Base-by-base conservation (phyloP, 2,329 filamentous ascomycete genomes). In the Xylariaceae sp. region DNA sequence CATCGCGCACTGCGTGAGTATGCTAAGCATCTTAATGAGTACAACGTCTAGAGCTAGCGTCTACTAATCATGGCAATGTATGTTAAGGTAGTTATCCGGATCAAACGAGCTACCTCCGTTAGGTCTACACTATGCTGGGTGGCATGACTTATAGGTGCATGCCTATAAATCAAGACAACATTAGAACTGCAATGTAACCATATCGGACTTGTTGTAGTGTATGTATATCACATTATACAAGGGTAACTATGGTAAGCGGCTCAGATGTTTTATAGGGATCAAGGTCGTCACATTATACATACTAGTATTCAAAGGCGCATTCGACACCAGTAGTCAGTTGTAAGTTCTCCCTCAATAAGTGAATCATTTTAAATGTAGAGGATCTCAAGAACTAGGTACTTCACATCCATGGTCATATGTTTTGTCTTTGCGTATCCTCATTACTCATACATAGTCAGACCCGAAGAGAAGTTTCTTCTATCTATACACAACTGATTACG, bases 1-100 rank as follows among this genome's bases (percentile, higher is more conserved):
- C 75, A 99, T 99, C 89, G 91, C 67, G 94, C 94, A 56, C 85
- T 99, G 63, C 87, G 93, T 64, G 94, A 97, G 78, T 92, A 93
- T 66, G 84, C 92, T 57, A 86, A 86, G 60, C 82, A 88, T 61
- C 85, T 99, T 65, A 85, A 86, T 72, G 94, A 99, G 84, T 94
- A 99, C 87, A 96, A 96, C 70, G 91, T 94, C 63, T 88, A 96
- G 79, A 97, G 97, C 81, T 97, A 93, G 57, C 45, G 44, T 49
- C 50, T 50, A 52, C 35, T 55, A 55, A 55, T 52, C 44, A 43
- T 55, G 57, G 57, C 53, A 53, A 53, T 65, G 65, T 64, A 64
- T 55, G 60, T 58, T 64, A 57, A 58, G 42, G 59, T 64, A 64
- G 58, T 65, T 57, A 57, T 59, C 62, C 47, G 51, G 59, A 62